These are phyloP conservation scores for Yarrowia sp. DNA, from an alignment of 805 yeast species.

Conservation along the genomic window DNA sequence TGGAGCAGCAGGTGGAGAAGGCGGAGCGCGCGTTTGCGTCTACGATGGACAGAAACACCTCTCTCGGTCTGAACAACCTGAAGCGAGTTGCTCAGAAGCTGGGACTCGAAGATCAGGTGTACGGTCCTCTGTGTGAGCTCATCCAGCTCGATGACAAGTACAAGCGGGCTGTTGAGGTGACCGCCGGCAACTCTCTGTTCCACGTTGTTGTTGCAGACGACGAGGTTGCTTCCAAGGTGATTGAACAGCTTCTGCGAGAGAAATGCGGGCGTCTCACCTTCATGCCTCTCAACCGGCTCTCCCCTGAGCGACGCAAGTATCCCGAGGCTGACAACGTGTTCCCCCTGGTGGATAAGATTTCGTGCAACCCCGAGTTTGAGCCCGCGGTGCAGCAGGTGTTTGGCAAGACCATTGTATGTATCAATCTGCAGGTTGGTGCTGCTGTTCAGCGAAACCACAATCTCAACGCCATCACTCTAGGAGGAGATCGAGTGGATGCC, in stretches of 20 bases:
- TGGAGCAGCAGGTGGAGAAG: slow-evolving; percentile 60
- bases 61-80: slow-evolving; percentile 69
- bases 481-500: slow-evolving; percentile 88
- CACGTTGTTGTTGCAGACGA: slow-evolving; percentile 91
- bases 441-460: slow-evolving; percentile 66
- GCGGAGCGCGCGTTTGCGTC: slow-evolving; percentile 69
- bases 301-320: slow-evolving; percentile 54
- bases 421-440: slow-evolving; percentile 70
- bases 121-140: slow-evolving; percentile 86
- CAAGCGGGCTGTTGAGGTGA: slow-evolving; percentile 83
- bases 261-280: slow-evolving; percentile 88
- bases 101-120: slow-evolving; percentile 66
- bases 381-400: slow-evolving; percentile 81
- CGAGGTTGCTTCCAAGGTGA: slow-evolving; percentile 76
- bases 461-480: slow-evolving; percentile 82
- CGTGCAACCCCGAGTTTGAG: slow-evolving; percentile 61
- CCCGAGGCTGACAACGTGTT: slow-evolving; percentile 65
- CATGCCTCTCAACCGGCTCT: slow-evolving; percentile 81
- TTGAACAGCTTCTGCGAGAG: slow-evolving; percentile 74
- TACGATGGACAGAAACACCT: slow-evolving; percentile 51
- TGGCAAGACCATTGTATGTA: slow-evolving; percentile 79
- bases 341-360: slow-evolving; percentile 78
- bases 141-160: slow-evolving; percentile 82
- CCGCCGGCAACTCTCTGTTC: slow-evolving; percentile 86
- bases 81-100: slow-evolving; percentile 65